phyloP scores from a whole-genome alignment of 164 flowering plant genomes.

The Berberis vulgaris region DNA sequence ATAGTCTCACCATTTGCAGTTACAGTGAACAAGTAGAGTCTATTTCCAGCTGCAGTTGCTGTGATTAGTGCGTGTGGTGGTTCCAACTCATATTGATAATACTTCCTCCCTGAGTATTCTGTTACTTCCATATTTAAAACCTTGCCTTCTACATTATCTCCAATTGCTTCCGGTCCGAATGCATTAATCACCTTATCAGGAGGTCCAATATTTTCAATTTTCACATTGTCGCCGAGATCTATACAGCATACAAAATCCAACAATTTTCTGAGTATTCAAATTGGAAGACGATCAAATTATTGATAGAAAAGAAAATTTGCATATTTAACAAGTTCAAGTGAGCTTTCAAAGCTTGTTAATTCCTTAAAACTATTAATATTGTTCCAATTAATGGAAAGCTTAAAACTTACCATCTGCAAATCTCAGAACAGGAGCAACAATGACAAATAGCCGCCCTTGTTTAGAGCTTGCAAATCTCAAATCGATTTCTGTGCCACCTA shows the following conservation, averaged over 20 bases:
- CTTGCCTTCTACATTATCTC: slow-evolving; percentile 93
- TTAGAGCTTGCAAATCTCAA: slow-evolving; percentile 74
- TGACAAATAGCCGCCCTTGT: slow-evolving; percentile 70
- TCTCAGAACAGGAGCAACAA: slow-evolving; percentile 92
- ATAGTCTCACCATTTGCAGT: slow-evolving; percentile 56
- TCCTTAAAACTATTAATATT: not conserved
- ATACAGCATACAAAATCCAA: slow-evolving; percentile 6
- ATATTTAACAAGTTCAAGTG: not conserved
- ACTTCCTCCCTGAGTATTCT: slow-evolving; percentile 66
- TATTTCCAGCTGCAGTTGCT: slow-evolving; percentile 98
- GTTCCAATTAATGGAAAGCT: not conserved
- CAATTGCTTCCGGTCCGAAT: slow-evolving; percentile 93
- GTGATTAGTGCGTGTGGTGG: slow-evolving; percentile 87
- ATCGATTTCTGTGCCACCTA: slow-evolving; percentile 96
- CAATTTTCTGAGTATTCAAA: not conserved
- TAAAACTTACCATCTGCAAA: slow-evolving; percentile 60
- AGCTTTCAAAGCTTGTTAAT: not conserved
- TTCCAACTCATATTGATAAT: slow-evolving; percentile 85
- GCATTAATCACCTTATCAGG: slow-evolving; percentile 91
- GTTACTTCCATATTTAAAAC: slow-evolving; percentile 43
- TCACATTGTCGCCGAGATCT: slow-evolving; percentile 70
- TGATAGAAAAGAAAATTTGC: not conserved
- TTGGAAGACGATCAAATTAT: not conserved
- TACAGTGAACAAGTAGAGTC: slow-evolving; percentile 73
- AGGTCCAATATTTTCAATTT: slow-evolving; percentile 66